These are phyloP conservation scores for Podospora pseudopauciseta DNA, from an alignment of 495 filamentous ascomycete genomes.

Conservation along the genomic window DNA sequence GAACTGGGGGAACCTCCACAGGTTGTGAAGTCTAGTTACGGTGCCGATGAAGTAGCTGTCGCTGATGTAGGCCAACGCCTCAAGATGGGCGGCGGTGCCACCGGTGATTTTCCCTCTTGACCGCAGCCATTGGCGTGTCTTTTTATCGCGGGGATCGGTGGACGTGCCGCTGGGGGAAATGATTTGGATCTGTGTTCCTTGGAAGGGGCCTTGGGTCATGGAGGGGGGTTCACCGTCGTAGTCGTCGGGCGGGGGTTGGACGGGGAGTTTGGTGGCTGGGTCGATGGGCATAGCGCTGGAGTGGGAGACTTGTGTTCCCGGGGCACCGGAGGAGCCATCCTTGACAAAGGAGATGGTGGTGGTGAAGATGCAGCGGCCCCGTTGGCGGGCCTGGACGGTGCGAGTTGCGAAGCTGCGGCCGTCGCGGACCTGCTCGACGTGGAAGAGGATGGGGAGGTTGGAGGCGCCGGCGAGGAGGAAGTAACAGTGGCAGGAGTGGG, in stretches of 20 bases:
- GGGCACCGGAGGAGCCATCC: constrained; percentile 58
- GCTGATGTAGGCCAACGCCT: constrained; percentile 85
- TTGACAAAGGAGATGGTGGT: constrained; percentile 85
- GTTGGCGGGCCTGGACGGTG: constrained; percentile 89
- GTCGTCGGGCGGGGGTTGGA: constrained; percentile 37
- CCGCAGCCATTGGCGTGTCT: constrained; percentile 73
- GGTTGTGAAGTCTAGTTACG: constrained; percentile 68
- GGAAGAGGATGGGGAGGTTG: constrained; percentile 79
- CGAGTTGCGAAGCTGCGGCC: constrained; percentile 91
- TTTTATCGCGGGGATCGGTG: constrained; percentile 57
- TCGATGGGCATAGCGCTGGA: constrained; percentile 54
- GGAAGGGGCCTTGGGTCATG: constrained; percentile 41
- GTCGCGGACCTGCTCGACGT: constrained; percentile 87
- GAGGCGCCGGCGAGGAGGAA: constrained; percentile 88
- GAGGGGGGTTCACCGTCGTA: constrained; percentile 37
- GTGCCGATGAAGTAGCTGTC: constrained; percentile 92
- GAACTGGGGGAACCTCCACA: constrained; percentile 56
- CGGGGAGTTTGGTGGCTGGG: constrained; percentile 23
- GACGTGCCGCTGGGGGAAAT: constrained; percentile 33
- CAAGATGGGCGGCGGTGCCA: constrained; percentile 74
- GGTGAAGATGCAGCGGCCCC: constrained; percentile 89
- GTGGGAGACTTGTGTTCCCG: constrained; percentile 56
- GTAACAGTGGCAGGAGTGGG: constrained; percentile 98
- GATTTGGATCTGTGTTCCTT: constrained; percentile 53
- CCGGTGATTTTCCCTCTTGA: constrained; percentile 72